These are phyloP conservation scores for Aspergillus wentii DNA, from an alignment of 495 filamentous ascomycete genomes.

Conservation along the genomic window DNA sequence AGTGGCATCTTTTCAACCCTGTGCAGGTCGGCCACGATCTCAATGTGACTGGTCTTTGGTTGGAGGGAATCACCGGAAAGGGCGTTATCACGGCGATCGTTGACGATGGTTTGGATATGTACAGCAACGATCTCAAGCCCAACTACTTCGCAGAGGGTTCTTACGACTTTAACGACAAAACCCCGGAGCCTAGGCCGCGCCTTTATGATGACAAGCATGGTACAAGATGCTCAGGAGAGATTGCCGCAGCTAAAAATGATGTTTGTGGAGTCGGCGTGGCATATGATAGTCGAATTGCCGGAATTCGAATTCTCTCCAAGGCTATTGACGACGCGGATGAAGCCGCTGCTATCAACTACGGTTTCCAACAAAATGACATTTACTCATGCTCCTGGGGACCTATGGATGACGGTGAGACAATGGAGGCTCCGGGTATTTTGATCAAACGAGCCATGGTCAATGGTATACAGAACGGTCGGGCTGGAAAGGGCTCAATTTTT, in stretches of 20 bases:
- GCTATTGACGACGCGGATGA: conserved; percentile 91
- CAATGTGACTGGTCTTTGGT: conserved; percentile 90
- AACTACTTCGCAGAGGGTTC: conserved; percentile 91
- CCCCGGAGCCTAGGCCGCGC: conserved; percentile 69
- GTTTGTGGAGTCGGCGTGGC: conserved; percentile 96
- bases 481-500: conserved; percentile 82
- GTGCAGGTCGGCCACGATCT: conserved; percentile 81
- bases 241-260: conserved; percentile 83
- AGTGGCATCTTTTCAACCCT: conserved; percentile 94
- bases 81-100: conserved; percentile 89
- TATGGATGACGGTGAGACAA: conserved; percentile 83
- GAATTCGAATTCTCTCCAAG: conserved; percentile 84
- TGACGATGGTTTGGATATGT: conserved; percentile 95
- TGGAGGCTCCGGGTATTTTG: conserved; percentile 89
- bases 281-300: conserved; percentile 84
- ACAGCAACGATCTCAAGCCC: conserved; percentile 86
- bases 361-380: conserved; percentile 85
- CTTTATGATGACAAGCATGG: conserved; percentile 83
- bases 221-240: conserved; percentile 91
- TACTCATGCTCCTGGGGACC: conserved; percentile 99
- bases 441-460: conserved; percentile 89
- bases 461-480: conserved; percentile 82
- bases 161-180: conserved; percentile 90
- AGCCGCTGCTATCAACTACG: conserved; percentile 87
- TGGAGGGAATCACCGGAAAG: conserved; percentile 85